Evolutionary conservation across 2,329 filamentous ascomycete genomes (phyloP).

Genomic region (Mycogone perniciosa): DNA sequence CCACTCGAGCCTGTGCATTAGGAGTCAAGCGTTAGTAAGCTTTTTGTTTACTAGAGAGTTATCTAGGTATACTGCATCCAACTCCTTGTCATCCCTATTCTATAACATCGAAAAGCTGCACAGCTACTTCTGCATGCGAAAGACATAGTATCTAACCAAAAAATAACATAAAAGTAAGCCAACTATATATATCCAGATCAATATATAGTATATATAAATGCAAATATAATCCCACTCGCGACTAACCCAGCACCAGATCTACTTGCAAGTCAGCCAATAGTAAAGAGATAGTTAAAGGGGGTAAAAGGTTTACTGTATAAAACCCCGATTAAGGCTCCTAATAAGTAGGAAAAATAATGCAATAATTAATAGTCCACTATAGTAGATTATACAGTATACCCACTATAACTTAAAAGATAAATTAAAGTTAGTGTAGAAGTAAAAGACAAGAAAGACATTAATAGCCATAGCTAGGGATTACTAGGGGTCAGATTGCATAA

Average conservation of each 20-base stretch:
- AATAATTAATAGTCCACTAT: slow-evolving; percentile 63
- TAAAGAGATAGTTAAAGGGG: too few species aligned
- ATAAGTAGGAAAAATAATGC: slow-evolving; percentile 60
- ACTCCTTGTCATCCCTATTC: slow-evolving; percentile 20
- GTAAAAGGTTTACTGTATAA: slow-evolving; percentile 38
- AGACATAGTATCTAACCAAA: slow-evolving; percentile 53
- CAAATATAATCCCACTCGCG: slow-evolving; percentile 48
- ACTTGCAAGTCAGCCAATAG: not conserved
- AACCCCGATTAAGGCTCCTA: slow-evolving; percentile 28
- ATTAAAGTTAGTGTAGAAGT: slow-evolving; percentile 53
- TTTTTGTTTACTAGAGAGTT: not conserved
- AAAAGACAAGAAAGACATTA: slow-evolving; percentile 69
- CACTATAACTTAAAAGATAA: slow-evolving; percentile 68
- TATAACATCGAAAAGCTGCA: slow-evolving; percentile 43
- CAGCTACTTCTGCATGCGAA: slow-evolving; percentile 49
- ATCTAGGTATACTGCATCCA: slow-evolving; percentile 28
- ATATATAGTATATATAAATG: slow-evolving; percentile 56
- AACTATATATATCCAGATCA: slow-evolving; percentile 54
- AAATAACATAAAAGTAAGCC: slow-evolving; percentile 51
- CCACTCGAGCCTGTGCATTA: slow-evolving; percentile 18
- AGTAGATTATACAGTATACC: slow-evolving; percentile 64
- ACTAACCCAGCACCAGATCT: slow-evolving; percentile 60
- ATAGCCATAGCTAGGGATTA: slow-evolving; percentile 78
- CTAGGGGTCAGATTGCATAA: slow-evolving; percentile 69
- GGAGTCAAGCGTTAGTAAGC: not conserved